These are phyloP conservation scores for Zygosaccharomyces kombuchaensis DNA, from an alignment of 805 yeast genomes.

Conservation along the genomic window DNA sequence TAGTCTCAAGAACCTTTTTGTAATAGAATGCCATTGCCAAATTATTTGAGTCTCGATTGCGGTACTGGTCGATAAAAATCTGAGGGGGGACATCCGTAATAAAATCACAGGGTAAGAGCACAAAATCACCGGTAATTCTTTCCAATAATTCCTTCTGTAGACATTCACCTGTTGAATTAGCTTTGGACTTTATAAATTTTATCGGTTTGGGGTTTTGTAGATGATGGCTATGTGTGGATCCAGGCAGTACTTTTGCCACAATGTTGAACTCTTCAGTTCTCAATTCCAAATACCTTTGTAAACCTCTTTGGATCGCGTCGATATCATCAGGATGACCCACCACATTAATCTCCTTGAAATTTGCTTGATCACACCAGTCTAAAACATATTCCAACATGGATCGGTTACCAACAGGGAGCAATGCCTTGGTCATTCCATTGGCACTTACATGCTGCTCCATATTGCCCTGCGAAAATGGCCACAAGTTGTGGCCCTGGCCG, in stretches of 20 bases:
- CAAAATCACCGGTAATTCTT: conserved; percentile 49
- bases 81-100: conserved; percentile 91
- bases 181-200: conserved; percentile 41
- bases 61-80: conserved; percentile 74
- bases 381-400: conserved; percentile 85
- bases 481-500: conserved; percentile 71
- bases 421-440: conserved; percentile 73
- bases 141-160: conserved; percentile 45
- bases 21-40: conserved; percentile 76
- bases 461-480: conserved; percentile 60
- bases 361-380: conserved; percentile 90
- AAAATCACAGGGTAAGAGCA: conserved; percentile 91
- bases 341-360: conserved; percentile 64
- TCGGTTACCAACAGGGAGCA: conserved; percentile 82
- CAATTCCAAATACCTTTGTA: conserved; percentile 43
- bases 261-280: conserved; percentile 37
- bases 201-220: conserved; percentile 37
- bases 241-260: conserved; percentile 21
- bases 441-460: conserved; percentile 26
- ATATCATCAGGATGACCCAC: conserved; percentile 49
- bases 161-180: conserved; percentile 59
- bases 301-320: conserved; percentile 44
- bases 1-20: conserved; percentile 65
- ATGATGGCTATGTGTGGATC: conserved; percentile 27
- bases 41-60: conserved; percentile 64